Conservation (phyloP, 148 eudicot genomes). For the Arctostaphylos glauca region DNA sequence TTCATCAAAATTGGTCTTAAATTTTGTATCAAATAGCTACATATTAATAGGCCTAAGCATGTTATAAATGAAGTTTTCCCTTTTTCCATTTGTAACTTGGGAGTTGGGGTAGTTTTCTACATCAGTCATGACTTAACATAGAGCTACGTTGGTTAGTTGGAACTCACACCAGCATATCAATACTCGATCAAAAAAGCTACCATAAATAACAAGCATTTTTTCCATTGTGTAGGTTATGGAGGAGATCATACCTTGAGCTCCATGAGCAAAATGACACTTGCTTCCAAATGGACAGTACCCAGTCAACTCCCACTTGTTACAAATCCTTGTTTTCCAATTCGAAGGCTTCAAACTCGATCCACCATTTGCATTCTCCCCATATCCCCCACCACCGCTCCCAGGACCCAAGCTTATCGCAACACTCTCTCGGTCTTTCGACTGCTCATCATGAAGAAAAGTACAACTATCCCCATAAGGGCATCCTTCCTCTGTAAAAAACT, state of each 20-base stretch:
- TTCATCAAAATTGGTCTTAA: background rate
- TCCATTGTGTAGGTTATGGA: background rate
- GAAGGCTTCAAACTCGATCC: conserved; percentile 61
- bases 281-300: conserved; percentile 96
- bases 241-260: conserved; percentile 43
- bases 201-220: background rate
- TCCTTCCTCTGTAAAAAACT: conserved; percentile 84
- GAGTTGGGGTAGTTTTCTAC: conserved; percentile 6
- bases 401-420: conserved; percentile 57
- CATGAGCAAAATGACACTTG: conserved; percentile 96
- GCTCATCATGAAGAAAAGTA: conserved; percentile 91
- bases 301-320: conserved; percentile 95
- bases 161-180: background rate
- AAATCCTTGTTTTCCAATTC: conserved; percentile 94
- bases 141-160: background rate
- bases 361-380: conserved; percentile 26
- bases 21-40: background rate
- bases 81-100: background rate
- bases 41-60: background rate
- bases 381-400: conserved; percentile 41
- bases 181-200: background rate
- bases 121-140: background rate
- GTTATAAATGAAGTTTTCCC: background rate
- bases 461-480: conserved; percentile 95
- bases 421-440: conserved; percentile 79